Base-by-base conservation (phyloP, 108 stramenopile genomes). In the Pseudonitzschia pungens region DNA sequence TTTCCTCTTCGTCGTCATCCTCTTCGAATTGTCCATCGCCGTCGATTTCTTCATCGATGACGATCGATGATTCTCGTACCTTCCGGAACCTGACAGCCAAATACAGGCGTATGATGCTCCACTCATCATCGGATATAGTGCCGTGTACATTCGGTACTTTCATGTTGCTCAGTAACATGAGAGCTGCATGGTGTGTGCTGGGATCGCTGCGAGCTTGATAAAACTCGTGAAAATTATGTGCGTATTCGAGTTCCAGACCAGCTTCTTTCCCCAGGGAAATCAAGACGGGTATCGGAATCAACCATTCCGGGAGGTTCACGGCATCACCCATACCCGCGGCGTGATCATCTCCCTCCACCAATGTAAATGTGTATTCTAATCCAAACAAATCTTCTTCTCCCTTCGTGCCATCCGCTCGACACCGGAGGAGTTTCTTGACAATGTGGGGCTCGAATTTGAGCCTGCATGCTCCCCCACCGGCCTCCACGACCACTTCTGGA, bases 251-350 rank as follows among this genome's bases (percentile, higher is more conserved):
- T 65, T 88, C 82, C 28, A 96, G 53, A 9, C 95, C 95, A 21
- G 84, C 86, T 70, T 91, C 90, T 50, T 79, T 68, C 18, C 85
- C 92, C 36, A 96, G 53, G 40, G 84, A 60, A 48, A 82, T 65
- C 42, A 94, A 58, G 1, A 86, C 88, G 1, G 90, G 86, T 12
- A 92, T 62, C 22, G 95, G 95, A 0, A 90, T 87, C 45, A 96
- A 67, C 95, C 93, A 96, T 76, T 96, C 96, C 4, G 92, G 93
- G 1, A 93, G 64, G 64, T 96, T 87, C 15, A 94, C 96, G 16
- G 92, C 92, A 60, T 93, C 91, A 4, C 89, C 92, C 3, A 91
- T 86, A 28, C 92, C 92, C 14, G 88, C 84, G 16, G 83, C 88
- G 67, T 92, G 89, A 69, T 92, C 89, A 18, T 73, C 69, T 31